Conservation (phyloP, 352 stramenopile genomes). For the Pythium myriotylum region DNA sequence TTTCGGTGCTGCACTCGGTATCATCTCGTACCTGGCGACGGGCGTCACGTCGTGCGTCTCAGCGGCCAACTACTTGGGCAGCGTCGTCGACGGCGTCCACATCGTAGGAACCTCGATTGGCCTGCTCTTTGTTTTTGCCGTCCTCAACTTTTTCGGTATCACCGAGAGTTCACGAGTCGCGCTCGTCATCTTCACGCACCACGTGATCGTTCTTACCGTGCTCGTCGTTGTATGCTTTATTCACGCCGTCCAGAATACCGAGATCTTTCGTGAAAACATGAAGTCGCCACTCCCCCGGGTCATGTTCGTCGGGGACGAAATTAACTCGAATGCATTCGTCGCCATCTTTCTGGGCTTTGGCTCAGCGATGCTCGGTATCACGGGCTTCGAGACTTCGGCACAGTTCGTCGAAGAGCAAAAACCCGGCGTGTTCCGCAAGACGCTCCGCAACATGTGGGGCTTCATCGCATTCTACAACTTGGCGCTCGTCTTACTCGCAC, state of each 20-base stretch:
- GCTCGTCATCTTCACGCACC: conserved; percentile 91
- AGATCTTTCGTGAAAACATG: conserved; percentile 84
- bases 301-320: conserved; percentile 75
- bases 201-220: conserved; percentile 82
- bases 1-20: conserved; percentile 92
- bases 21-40: conserved; percentile 96
- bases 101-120: conserved; percentile 79
- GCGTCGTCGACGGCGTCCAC: conserved; percentile 72
- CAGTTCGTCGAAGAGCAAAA: conserved; percentile 95
- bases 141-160: conserved; percentile 92
- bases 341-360: conserved; percentile 91
- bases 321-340: conserved; percentile 76
- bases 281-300: conserved; percentile 84
- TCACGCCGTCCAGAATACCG: conserved; percentile 80
- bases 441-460: conserved; percentile 94
- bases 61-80: conserved; percentile 85
- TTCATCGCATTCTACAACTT: conserved; percentile 94
- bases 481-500: conserved; percentile 89
- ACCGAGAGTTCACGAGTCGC: conserved; percentile 91
- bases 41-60: conserved; percentile 88
- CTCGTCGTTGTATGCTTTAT: conserved; percentile 79
- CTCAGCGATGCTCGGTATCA: conserved; percentile 95
- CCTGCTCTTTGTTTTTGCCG: conserved; percentile 90
- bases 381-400: conserved; percentile 93
- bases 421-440: conserved; percentile 93